Evolutionary conservation across 1,139 yeast species (phyloP).

Genomic region (Meyerozyma carpophila): DNA sequence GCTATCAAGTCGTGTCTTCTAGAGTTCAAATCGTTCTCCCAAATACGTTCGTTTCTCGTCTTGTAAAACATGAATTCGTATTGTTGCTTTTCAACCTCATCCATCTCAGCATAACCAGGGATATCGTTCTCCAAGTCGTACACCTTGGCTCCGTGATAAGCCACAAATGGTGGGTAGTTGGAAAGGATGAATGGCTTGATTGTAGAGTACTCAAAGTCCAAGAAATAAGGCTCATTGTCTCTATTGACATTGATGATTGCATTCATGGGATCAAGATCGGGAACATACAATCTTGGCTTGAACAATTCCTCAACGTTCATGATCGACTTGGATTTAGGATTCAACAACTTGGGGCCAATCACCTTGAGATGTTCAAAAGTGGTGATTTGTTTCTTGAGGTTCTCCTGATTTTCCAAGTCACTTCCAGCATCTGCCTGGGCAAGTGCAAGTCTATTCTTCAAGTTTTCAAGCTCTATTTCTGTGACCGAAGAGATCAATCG

Average conservation of each 20-base stretch:
- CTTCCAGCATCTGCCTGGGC: conserved; percentile 50
- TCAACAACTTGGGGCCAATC: conserved; percentile 52
- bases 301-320: conserved; percentile 59
- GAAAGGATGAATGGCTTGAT: conserved; percentile 79
- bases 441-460: conserved; percentile 49
- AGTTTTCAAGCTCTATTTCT: conserved; percentile 59
- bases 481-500: conserved; percentile 63
- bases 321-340: conserved; percentile 43
- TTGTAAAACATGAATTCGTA: conserved; percentile 81
- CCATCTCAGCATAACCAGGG: conserved; percentile 61
- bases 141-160: conserved; percentile 83
- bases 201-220: conserved; percentile 78
- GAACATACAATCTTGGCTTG: conserved; percentile 68
- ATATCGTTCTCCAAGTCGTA: conserved; percentile 71
- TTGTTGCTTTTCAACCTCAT: conserved; percentile 70
- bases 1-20: conserved; percentile 64
- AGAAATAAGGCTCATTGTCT: conserved; percentile 40
- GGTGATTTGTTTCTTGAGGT: conserved; percentile 43
- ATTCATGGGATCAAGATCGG: conserved; percentile 90
- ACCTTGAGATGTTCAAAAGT: conserved; percentile 56
- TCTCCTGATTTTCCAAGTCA: conserved; percentile 35
- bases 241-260: conserved; percentile 46
- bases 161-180: conserved; percentile 75
- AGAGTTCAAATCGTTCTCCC: conserved; percentile 74
- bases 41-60: conserved; percentile 85